phyloP scores from a whole-genome alignment of 768 basidiomycete species.

The Clavulina sp. region DNA sequence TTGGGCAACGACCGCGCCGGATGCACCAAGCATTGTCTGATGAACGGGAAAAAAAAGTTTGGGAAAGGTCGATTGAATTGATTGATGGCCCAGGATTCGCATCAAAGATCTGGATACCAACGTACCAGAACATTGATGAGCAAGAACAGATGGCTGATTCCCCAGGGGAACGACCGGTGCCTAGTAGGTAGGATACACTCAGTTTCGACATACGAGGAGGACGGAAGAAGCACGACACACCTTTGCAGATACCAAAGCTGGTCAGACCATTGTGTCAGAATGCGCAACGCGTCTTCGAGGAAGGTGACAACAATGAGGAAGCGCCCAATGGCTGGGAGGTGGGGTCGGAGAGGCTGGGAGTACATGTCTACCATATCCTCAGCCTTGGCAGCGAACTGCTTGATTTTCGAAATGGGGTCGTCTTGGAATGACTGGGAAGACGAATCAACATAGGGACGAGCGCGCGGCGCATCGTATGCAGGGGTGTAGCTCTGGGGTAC shows the following conservation, averaged over 20 bases:
- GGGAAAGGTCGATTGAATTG: no score
- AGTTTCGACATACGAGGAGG: slow-evolving; percentile 5
- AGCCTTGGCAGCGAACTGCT: slow-evolving; percentile 48
- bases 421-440: slow-evolving; percentile 12
- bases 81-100: no score
- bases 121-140: slow-evolving; percentile 79
- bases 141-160: slow-evolving; percentile 85
- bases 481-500: slow-evolving; percentile 10
- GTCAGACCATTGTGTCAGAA: slow-evolving; percentile 87
- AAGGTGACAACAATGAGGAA: slow-evolving; percentile 98
- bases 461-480: slow-evolving; percentile 3
- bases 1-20: slow-evolving; percentile 72
- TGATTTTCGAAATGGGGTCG: slow-evolving; percentile 63
- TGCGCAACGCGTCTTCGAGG: slow-evolving; percentile 88
- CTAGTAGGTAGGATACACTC: slow-evolving; percentile 24
- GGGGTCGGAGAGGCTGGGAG: slow-evolving; percentile 83
- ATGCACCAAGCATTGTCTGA: slow-evolving; percentile 78
- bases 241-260: slow-evolving; percentile 97
- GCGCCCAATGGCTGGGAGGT: slow-evolving; percentile 85
- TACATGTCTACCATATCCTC: slow-evolving; percentile 90
- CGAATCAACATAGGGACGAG: not conserved
- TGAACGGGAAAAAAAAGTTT: not conserved
- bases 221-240: slow-evolving; percentile 29
- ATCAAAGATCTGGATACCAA: slow-evolving; percentile 9
- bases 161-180: slow-evolving; percentile 91